Percentiles rank a stretch among this genome's conserved stretches.
These are phyloP conservation scores for Globisporangium nunn DNA, from an alignment of 352 stramenopile species.

Conservation along the genomic window DNA sequence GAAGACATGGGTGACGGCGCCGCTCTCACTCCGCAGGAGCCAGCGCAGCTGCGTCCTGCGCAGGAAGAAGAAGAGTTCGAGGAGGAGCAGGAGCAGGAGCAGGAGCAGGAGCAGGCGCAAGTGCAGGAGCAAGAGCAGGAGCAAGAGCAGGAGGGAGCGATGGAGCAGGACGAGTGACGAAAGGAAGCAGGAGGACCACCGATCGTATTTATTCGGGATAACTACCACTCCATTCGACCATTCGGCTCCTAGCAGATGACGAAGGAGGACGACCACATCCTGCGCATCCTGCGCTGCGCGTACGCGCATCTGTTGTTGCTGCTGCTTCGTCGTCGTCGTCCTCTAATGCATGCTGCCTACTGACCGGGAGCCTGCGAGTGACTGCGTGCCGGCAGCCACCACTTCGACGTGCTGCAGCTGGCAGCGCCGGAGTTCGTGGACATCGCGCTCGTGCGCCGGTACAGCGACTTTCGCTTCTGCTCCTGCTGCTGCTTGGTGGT, in stretches of 20 bases:
- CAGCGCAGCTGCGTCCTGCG: background rate
- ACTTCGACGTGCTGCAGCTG: constrained; percentile 41
- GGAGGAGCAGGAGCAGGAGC: constrained; percentile 5
- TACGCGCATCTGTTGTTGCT: background rate
- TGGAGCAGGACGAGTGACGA: background rate
- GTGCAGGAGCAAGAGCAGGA: background rate
- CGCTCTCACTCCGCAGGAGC: background rate
- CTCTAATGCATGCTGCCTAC: background rate
- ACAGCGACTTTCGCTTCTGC: background rate
- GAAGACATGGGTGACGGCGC: background rate
- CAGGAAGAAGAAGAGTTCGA: constrained; percentile 8
- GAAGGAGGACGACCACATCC: background rate
- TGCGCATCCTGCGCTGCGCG: constrained; percentile 10
- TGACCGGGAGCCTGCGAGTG: background rate
- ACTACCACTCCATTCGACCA: no score
- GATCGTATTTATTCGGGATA: constrained; percentile 2
- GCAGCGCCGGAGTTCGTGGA: constrained; percentile 13
- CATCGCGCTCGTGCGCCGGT: constrained; percentile 26
- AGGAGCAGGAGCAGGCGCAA: background rate
- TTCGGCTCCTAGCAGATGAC: no score
- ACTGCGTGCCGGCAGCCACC: constrained; percentile 11
- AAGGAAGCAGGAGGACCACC: background rate
- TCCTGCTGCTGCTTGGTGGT: background rate
- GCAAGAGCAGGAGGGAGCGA: background rate
- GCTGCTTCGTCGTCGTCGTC: background rate